Conservation (phyloP, 2,329 filamentous ascomycete species). For the Beauveria pseudobassiana region DNA sequence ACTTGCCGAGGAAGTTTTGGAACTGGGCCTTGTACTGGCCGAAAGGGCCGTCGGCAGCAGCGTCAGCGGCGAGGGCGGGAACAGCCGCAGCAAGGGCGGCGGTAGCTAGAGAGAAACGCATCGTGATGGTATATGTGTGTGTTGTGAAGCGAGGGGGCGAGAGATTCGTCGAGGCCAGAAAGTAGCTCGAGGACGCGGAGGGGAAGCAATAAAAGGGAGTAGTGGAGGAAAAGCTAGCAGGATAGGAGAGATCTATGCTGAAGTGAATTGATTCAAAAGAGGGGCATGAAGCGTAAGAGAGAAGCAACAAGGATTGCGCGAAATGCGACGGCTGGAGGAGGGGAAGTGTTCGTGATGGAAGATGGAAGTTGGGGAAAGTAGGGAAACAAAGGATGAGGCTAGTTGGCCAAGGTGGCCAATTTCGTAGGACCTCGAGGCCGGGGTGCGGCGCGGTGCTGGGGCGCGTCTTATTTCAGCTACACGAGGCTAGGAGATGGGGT, state of each 20-base stretch:
- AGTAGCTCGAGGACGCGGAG: neutral
- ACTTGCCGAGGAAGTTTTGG: constrained; percentile 55
- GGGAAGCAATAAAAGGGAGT: neutral
- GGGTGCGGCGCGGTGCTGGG: constrained; percentile 5
- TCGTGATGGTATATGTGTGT: constrained; percentile 25
- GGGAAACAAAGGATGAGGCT: neutral
- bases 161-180: neutral
- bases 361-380: neutral
- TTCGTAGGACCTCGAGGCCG: neutral
- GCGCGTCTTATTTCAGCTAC: neutral
- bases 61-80: constrained; percentile 42
- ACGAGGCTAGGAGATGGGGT: neutral
- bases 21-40: constrained; percentile 56
- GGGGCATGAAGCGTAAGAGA: constrained; percentile 3
- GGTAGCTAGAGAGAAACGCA: constrained; percentile 47
- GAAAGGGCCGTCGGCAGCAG: constrained; percentile 41
- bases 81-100: constrained; percentile 44
- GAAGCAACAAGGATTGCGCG: neutral
- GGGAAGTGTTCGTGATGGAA: neutral
- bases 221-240: neutral
- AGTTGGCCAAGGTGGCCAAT: constrained; percentile 6
- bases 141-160: neutral
- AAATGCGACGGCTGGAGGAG: neutral
- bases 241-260: neutral
- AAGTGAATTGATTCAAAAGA: neutral